A percentile compares a stretch with the other conserved stretches of the same genome.
Evolutionary conservation across 148 eudicot species (phyloP).

Genomic region (Tetragonia tetragonoides): DNA sequence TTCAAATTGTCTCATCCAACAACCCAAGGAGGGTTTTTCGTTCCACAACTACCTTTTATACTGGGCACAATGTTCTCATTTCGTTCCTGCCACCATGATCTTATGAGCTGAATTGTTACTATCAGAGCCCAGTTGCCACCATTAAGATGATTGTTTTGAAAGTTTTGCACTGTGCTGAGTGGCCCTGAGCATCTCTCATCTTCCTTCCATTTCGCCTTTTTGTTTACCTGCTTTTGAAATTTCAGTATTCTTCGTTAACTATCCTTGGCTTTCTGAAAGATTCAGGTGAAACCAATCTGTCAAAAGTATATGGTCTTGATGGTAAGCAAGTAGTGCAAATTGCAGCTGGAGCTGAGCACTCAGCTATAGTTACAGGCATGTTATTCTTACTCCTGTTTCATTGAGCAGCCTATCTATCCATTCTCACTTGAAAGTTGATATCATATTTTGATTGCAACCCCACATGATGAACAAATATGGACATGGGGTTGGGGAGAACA

Average conservation of each 20-base stretch:
- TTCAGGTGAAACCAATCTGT: slow-evolving; percentile 26
- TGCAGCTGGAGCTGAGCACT: slow-evolving; percentile 94
- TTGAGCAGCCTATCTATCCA: neutral
- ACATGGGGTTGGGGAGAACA: slow-evolving; percentile 99
- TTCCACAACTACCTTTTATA: too few species aligned
- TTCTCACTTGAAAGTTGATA: neutral
- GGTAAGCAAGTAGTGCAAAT: slow-evolving; percentile 46
- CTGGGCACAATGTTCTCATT: neutral
- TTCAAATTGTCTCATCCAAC: too few species aligned
- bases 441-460: neutral
- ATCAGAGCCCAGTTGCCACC: neutral
- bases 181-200: neutral
- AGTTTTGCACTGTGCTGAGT: neutral
- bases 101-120: too few species aligned
- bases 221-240: neutral
- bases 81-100: neutral
- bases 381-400: neutral
- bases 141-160: neutral
- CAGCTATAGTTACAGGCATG: slow-evolving; percentile 68
- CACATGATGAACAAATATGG: slow-evolving; percentile 63
- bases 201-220: neutral
- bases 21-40: neutral
- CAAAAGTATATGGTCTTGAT: slow-evolving; percentile 37
- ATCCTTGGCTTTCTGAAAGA: slow-evolving; percentile 22
- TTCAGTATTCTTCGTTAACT: neutral